Evolutionary conservation across 129 eudicot species (phyloP).

Genomic region (Saposhnikovia divaricata): DNA sequence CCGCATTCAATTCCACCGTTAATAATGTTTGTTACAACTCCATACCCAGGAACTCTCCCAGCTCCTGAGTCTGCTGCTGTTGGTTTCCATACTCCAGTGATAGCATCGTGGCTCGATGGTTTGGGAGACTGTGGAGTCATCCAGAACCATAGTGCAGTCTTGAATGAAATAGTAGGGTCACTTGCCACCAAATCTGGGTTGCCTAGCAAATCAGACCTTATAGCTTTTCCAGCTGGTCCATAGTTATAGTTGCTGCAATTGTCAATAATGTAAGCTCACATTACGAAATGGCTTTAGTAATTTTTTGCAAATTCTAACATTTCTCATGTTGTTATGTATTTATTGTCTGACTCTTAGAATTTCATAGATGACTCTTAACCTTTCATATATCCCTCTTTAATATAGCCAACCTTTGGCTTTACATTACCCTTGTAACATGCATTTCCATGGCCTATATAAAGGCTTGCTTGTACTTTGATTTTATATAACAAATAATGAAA

Average conservation of each 20-base stretch:
- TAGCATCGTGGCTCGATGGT: conserved; percentile 13
- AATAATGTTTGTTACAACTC: conserved; percentile 11
- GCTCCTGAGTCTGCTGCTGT: conserved; percentile 4
- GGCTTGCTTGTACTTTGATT: no score
- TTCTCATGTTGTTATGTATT: no score
- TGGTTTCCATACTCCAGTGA: not conserved
- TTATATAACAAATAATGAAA: no score
- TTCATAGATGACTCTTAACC: no score
- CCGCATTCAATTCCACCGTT: conserved; percentile 15
- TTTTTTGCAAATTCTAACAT: no score
- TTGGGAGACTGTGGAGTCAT: conserved; percentile 16
- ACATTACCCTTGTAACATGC: no score
- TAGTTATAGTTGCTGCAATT: conserved; percentile 20
- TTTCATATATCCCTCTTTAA: no score
- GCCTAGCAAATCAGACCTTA: conserved; percentile 1
- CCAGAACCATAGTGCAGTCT: conserved; percentile 21
- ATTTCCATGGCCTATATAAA: no score
- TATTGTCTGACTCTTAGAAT: no score
- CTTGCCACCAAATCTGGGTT: conserved; percentile 9
- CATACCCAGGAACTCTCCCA: conserved; percentile 4
- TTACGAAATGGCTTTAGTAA: no score
- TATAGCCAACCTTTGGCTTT: no score
- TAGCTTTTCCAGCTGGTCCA: conserved; percentile 11
- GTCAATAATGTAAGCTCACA: no score
- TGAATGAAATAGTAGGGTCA: conserved; percentile 3